A percentile compares a stretch with the other conserved stretches of the same genome.
phyloP scores from a whole-genome alignment of 768 basidiomycete genomes.

The Termitomyces sp. region DNA sequence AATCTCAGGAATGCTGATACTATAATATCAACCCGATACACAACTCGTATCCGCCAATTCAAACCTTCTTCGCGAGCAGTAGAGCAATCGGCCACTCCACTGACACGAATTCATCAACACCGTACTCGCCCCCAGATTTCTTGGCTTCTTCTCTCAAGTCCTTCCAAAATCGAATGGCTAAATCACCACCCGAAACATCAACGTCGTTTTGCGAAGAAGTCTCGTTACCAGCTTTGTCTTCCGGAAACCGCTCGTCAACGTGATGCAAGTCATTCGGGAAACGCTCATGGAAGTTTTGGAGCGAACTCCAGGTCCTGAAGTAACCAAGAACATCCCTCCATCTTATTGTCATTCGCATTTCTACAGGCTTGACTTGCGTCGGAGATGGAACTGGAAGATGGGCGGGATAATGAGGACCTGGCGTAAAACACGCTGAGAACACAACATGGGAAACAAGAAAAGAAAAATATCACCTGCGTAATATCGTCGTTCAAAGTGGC shows the following conservation, averaged over 20 bases:
- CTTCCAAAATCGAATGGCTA: conserved; percentile 61
- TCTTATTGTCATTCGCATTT: conserved; percentile 54
- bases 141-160: conserved; percentile 37
- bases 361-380: conserved; percentile 32
- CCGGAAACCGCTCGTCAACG: conserved; percentile 30
- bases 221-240: conserved; percentile 16
- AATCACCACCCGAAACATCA: conserved; percentile 46
- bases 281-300: conserved; percentile 60
- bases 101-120: conserved; percentile 31
- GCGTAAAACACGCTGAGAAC: neutral
- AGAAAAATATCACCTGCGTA: conserved; percentile 43
- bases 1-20: neutral
- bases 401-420: conserved; percentile 10
- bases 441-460: neutral
- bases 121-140: conserved; percentile 24
- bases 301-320: conserved; percentile 64
- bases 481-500: conserved; percentile 45
- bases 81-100: conserved; percentile 51
- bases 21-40: neutral
- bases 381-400: conserved; percentile 13
- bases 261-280: conserved; percentile 50
- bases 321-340: conserved; percentile 68
- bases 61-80: conserved; percentile 27
- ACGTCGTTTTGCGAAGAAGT: conserved; percentile 9
- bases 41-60: neutral